Conservation (phyloP, 2,329 filamentous ascomycete species). For the Exophiala calicioides region DNA sequence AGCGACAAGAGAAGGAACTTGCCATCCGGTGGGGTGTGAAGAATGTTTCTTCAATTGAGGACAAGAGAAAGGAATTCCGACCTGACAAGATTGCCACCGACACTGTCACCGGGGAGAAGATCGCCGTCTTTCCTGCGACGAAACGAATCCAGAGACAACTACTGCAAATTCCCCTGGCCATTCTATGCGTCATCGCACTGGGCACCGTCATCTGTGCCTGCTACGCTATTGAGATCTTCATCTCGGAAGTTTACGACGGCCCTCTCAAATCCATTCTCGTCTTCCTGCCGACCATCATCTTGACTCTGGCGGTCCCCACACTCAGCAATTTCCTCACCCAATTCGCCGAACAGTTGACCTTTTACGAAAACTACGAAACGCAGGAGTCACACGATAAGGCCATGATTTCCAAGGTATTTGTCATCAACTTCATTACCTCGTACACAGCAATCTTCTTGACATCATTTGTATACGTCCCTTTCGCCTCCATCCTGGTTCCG, state of each 20-base stretch:
- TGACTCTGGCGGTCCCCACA: conserved; percentile 79
- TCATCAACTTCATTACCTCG: conserved; percentile 94
- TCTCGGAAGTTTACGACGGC: conserved; percentile 88
- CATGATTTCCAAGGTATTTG: conserved; percentile 88
- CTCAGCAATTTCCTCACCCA: conserved; percentile 73
- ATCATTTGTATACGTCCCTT: conserved; percentile 91
- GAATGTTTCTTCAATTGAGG: conserved; percentile 78
- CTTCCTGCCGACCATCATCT: conserved; percentile 83
- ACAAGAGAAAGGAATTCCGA: conserved; percentile 72
- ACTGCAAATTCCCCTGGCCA: conserved; percentile 80
- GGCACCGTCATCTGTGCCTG: conserved; percentile 81
- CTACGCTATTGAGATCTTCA: conserved; percentile 93
- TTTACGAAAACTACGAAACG: conserved; percentile 90
- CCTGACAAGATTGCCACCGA: conserved; percentile 78
- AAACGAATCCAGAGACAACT: conserved; percentile 77
- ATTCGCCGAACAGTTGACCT: conserved; percentile 74
- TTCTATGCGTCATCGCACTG: conserved; percentile 69
- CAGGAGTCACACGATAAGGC: conserved; percentile 79
- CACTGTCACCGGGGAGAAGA: conserved; percentile 75
- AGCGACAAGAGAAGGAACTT: conserved; percentile 84
- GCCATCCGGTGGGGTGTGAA: conserved; percentile 86
- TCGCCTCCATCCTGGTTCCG: conserved; percentile 78
- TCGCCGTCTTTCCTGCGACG: conserved; percentile 72
- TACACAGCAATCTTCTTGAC: conserved; percentile 92
- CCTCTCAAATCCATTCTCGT: conserved; percentile 83